These are phyloP conservation scores for Fraxinus sp. DNA, from an alignment of 305 asterid species.

Conservation along the genomic window DNA sequence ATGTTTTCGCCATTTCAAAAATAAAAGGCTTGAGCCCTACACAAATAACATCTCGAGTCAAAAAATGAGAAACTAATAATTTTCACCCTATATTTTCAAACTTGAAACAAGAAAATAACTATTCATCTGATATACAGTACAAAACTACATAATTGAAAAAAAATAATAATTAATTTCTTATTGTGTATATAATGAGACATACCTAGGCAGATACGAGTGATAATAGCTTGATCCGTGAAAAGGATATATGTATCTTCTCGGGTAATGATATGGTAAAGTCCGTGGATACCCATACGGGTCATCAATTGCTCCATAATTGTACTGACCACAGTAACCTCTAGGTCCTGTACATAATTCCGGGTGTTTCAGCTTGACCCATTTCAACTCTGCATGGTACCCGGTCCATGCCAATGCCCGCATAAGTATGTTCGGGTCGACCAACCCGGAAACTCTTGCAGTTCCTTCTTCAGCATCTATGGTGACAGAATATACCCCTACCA, in stretches of 20 bases:
- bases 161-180: too few species aligned
- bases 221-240: background rate
- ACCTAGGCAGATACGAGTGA: background rate
- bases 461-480: conserved; percentile 44
- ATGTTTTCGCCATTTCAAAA: background rate
- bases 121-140: background rate
- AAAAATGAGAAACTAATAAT: too few species aligned
- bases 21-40: background rate
- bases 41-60: background rate
- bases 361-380: background rate
- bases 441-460: conserved; percentile 28
- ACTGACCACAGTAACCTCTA: too few species aligned
- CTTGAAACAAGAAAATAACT: background rate
- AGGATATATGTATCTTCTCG: background rate
- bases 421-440: conserved; percentile 53
- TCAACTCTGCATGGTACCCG: background rate
- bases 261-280: background rate
- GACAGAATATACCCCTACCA: conserved; percentile 43
- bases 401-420: conserved; percentile 5
- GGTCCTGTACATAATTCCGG: conserved; percentile 22
- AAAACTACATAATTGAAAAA: too few species aligned
- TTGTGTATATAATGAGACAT: background rate
- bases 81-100: background rate
- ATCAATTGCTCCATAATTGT: background rate
- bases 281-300: background rate